Base-by-base conservation (phyloP, 345 rosid species). In the Arabis hirsuta region DNA sequence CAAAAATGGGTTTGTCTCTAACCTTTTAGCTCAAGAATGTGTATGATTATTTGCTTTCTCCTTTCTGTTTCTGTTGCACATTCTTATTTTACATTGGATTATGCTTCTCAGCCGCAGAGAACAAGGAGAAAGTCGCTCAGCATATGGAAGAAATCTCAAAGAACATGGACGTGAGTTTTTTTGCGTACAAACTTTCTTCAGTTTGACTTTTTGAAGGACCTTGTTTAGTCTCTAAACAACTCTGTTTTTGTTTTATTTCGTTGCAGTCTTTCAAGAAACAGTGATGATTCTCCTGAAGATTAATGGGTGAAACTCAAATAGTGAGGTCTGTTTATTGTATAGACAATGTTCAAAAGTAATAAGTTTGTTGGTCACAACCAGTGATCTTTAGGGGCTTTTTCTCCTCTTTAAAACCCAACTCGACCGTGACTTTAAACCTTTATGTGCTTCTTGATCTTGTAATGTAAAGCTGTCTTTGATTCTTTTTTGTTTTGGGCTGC, bases 141-240 rank as follows among this genome's bases (percentile, higher is more conserved):
- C 87, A 80, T 45, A 26, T 88, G 65, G 85, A 85, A 70, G 89
- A 88, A 19, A 1, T 87, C 14, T 72, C 90, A 0, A 83, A 83
- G 70, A 82, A 82, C 64, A 42, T 77, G 1, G 89, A 85, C 12
- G 78, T 74, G 24, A 42, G 78, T 58, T 29, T 34, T 22, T 29
- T 41, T 26, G 42, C 34, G 24, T 22, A 2, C 14, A 0, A 19
- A 6, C 2, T 44, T 62, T 32, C 29, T 22, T 29, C 10, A 1
- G 8, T 26, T 62, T n/a, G 14, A 3, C 3, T 16, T 9, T 53
- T 14, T 38, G 3, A 51, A 67, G 9, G 7, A 38, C 26, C 9
- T 0, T 36, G 3, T 32, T 3, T 53, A 4, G n/a, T 4, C 41
- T 20, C 31, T 55, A 13, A 56, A n/a, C 34, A 9, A 2, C 1